A percentile compares a stretch with the other conserved stretches of the same genome.
Evolutionary conservation across 768 basidiomycete genomes (phyloP).

Genomic region (Clitopilus passeckerianus): DNA sequence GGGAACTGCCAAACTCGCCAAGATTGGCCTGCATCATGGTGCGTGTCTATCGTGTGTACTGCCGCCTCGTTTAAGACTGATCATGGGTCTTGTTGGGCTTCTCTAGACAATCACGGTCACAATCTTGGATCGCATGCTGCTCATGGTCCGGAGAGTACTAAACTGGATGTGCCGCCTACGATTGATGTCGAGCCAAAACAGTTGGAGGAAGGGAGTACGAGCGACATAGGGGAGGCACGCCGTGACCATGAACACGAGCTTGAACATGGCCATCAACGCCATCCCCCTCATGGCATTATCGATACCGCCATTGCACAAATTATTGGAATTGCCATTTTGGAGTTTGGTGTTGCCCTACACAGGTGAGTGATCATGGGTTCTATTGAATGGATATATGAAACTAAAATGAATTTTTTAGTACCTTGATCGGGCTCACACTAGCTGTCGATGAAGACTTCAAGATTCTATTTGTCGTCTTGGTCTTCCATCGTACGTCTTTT

Average conservation of each 20-base stretch:
- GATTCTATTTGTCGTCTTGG: conserved; percentile 81
- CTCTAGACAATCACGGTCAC: conserved; percentile 66
- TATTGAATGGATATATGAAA: neutral
- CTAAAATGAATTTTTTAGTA: conserved; percentile 29
- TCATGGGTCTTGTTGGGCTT: conserved; percentile 1
- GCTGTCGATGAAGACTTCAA: conserved; percentile 84
- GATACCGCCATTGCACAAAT: conserved; percentile 62
- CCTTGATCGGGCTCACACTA: conserved; percentile 86
- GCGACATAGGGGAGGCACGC: conserved; percentile 16
- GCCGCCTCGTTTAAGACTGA: conserved; percentile 2
- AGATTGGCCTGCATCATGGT: conserved; percentile 64
- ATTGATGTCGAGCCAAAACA: conserved; percentile 10
- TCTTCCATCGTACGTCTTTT: conserved; percentile 80
- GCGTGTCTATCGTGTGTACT: conserved; percentile 12
- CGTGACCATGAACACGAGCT: neutral
- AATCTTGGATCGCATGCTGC: conserved; percentile 52
- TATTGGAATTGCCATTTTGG: conserved; percentile 85
- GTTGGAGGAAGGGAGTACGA: conserved; percentile 20
- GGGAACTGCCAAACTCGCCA: conserved; percentile 68
- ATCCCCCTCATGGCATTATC: conserved; percentile 12
- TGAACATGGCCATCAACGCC: neutral
- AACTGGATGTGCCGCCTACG: conserved; percentile 11
- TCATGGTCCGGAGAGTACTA: conserved; percentile 57
- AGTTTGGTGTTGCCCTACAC: conserved; percentile 90
- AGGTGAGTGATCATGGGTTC: conserved; percentile 33